These are phyloP conservation scores for Pichia sp. DNA, from an alignment of 1,139 yeast species.

Conservation along the genomic window DNA sequence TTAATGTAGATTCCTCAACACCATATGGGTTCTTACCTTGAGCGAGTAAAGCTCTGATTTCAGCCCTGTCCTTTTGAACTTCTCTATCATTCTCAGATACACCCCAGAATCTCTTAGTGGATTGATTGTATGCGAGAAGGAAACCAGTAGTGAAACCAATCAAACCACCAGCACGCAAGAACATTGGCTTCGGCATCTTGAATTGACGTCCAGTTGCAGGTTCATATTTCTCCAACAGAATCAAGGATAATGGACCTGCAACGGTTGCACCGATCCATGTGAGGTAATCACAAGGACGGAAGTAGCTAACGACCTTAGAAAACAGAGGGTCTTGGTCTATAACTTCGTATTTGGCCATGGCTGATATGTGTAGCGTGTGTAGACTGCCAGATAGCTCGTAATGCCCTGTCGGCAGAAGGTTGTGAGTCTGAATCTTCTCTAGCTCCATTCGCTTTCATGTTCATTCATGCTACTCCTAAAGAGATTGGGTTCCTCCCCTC, in stretches of 20 bases:
- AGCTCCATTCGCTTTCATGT: too few species aligned
- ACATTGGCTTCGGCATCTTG: conserved; percentile 48
- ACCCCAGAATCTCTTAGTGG: conserved; percentile 73
- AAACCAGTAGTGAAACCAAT: conserved; percentile 71
- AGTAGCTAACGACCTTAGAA: conserved; percentile 61
- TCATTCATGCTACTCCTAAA: too few species aligned
- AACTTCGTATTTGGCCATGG: conserved; percentile 26
- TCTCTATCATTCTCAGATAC: conserved; percentile 68
- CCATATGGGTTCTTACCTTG: conserved; percentile 67
- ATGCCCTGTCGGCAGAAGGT: too few species aligned
- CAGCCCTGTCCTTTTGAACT: conserved; percentile 66
- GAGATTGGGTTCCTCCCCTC: too few species aligned
- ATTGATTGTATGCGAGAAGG: conserved; percentile 55
- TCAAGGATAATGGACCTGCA: conserved; percentile 57
- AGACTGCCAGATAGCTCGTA: too few species aligned
- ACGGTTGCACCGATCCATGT: conserved; percentile 58
- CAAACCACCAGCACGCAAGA: conserved; percentile 52
- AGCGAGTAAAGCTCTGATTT: conserved; percentile 60
- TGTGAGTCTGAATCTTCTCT: too few species aligned
- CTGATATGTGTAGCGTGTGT: too few species aligned
- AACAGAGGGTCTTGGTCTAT: conserved; percentile 83
- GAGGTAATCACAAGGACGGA: conserved; percentile 61
- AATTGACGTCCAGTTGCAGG: conserved; percentile 56
- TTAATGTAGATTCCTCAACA: conserved; percentile 40
- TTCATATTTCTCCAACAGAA: conserved; percentile 56